Evolutionary conservation across 2,329 filamentous ascomycete species (phyloP), one percentile per base, ranked within the genome.

Genomic region (Sarocladium strictum): DNA sequence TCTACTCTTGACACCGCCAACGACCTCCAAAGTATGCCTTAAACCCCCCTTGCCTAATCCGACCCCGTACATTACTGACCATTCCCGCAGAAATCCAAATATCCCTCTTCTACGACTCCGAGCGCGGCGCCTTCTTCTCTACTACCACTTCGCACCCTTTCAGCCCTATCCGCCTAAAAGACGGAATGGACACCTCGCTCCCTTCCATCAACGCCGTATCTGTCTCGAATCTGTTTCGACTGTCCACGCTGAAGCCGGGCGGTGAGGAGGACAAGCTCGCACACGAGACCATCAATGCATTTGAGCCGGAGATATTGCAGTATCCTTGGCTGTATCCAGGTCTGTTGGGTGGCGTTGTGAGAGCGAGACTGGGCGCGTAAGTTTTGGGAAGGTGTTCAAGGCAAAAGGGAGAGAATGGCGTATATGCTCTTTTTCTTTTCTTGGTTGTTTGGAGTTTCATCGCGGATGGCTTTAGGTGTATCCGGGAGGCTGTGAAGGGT

Each of bases 291-390:
- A 83, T 92, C 58, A 83, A 84, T 57, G 90, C 91, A 0, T 99
- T 99, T 61, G 90, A 96, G 61, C 86, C 89, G 0, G 94, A 99
- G 72, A 85, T 96, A 61, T 77, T 95, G 64, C 91, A 97, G 68
- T 91, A 97, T 63, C 91, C 94, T 0, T 96, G 94, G 77, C 77
- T 97, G 2, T 97, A 95, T 70, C 86, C 89, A 0, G 88, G 88
- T 3, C 77, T 97, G 62, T 77, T 97, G 62, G 81, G 83, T 3
- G 81, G 81, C 0, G 83, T 97, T 2, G 89, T 96, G 10, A 83
- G 85, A 1, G 82, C 86, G 3, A 81, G 86, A 56, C 70, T 96
- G 2, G 91, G 91, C 0, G 79, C 85, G 2, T 79, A 79, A n/a
- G n/a, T n/a, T n/a, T n/a, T n/a, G n/a, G n/a, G n/a, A n/a, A n/a